Evolutionary conservation across 2,329 filamentous ascomycete genomes (phyloP).

Genomic region (Dactylonectria estremocensis): DNA sequence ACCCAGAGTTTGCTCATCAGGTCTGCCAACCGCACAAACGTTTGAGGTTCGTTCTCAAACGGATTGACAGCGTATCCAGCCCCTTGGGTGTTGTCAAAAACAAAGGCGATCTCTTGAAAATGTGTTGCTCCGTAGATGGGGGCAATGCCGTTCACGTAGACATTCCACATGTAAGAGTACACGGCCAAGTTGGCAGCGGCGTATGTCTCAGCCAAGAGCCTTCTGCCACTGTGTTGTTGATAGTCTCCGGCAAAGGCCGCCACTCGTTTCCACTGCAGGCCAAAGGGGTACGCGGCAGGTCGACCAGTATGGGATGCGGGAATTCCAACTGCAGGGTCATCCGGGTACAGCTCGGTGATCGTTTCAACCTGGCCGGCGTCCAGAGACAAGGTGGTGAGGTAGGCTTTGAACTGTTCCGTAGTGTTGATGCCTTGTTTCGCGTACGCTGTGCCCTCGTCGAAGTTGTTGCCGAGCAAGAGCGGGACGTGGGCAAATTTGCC

Average conservation of each 20-base stretch:
- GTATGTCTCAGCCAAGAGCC: conserved; percentile 68
- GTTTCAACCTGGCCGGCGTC: conserved; percentile 50
- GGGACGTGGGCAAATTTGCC: conserved; percentile 76
- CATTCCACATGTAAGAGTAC: conserved; percentile 69
- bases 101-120: conserved; percentile 47
- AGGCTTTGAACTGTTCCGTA: conserved; percentile 62
- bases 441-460: conserved; percentile 75
- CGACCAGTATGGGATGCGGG: conserved; percentile 58
- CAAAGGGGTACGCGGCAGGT: conserved; percentile 51
- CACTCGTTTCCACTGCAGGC: conserved; percentile 68
- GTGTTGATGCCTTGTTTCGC: conserved; percentile 68
- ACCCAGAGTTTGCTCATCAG: conserved; percentile 68
- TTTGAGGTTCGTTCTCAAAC: conserved; percentile 58
- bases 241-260: conserved; percentile 69
- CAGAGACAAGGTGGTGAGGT: conserved; percentile 38
- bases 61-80: conserved; percentile 56
- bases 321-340: conserved; percentile 63
- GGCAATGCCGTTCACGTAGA: conserved; percentile 65
- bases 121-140: conserved; percentile 41
- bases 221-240: conserved; percentile 68
- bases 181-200: conserved; percentile 57
- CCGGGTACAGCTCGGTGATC: conserved; percentile 64
- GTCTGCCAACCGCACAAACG: conserved; percentile 56
- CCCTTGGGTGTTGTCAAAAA: conserved; percentile 61
- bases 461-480: conserved; percentile 73